Evolutionary conservation across 2,329 filamentous ascomycete species (phyloP), one percentile per base, ranked within the genome.

Genomic region (Pseudocercospora ulei): DNA sequence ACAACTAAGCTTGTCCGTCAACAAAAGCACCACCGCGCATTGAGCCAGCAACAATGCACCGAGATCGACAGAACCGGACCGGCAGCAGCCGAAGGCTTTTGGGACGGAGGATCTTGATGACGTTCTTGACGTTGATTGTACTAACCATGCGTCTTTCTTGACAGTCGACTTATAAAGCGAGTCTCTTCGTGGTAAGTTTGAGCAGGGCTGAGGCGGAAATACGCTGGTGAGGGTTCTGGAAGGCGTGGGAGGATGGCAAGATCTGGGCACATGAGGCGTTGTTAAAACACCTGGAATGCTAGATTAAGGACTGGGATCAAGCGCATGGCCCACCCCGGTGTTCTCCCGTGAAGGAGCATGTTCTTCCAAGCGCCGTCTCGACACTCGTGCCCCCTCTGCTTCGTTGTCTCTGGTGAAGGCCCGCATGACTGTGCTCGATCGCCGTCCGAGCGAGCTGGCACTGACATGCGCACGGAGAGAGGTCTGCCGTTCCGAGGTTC

Each of bases 61-160:
- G 26, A 9, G 12, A 31, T n/a, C 14, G 11, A 9, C 24, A 37
- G 28, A 34, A 34, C 22, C 16, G 30, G 17, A 30, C 24, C 20
- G n/a, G n/a, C 16, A 33, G 13, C 23, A 29, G 38, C 38, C 25
- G 38, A 34, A 33, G 30, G 23, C 18, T 33, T 33, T 33, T 33
- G n/a, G 18, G 30, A 20, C 11, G 6, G 30, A 22, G 6, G 30
- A 19, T 33, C n/a, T 31, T 20, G 18, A n/a, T 20, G 2, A 8
- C n/a, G 17, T 9, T 29, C 18, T 11, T 33, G 30, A 11, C 30
- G 30, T 33, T 17, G 23, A 33, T 33, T 33, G 30, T 33, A 33
- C 30, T 33, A 33, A 33, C 30, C 7, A 33, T 33, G 30, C 30
- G 30, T 33, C 30, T 33, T 19, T 33, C 4, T 9, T 8, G 13